Evolutionary conservation across 176 grass and related monocot species (phyloP).

Genomic region (Eleusine indica): DNA sequence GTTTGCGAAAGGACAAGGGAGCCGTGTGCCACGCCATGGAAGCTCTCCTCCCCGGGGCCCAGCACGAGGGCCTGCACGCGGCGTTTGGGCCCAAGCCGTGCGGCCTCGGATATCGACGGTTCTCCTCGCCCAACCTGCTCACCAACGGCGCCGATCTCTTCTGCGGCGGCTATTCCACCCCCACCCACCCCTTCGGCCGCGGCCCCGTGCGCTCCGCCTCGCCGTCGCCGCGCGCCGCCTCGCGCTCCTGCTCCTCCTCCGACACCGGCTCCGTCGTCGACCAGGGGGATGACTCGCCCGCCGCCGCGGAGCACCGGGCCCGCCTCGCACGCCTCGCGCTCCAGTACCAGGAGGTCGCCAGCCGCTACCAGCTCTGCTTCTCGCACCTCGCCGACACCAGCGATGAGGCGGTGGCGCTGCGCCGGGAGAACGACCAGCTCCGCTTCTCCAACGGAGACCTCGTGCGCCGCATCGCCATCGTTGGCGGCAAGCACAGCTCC

Average conservation of each 20-base stretch:
- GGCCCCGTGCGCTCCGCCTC: neutral
- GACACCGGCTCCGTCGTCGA: constrained; percentile 54
- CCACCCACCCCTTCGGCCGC: constrained; percentile 35
- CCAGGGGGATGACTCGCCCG: neutral
- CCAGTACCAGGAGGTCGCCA: constrained; percentile 67
- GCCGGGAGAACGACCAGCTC: constrained; percentile 63
- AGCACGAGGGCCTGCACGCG: constrained; percentile 46
- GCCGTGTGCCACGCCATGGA: constrained; percentile 44
- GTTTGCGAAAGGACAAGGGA: constrained; percentile 5
- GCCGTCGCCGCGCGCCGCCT: constrained; percentile 38
- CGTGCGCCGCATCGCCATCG: constrained; percentile 35
- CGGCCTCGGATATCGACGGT: constrained; percentile 36
- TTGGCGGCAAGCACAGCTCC: constrained; percentile 23
- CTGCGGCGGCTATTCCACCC: constrained; percentile 39
- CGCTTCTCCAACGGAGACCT: constrained; percentile 60
- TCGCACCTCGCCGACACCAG: constrained; percentile 69
- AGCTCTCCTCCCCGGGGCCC: constrained; percentile 41
- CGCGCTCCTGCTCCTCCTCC: constrained; percentile 48
- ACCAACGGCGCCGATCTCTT: constrained; percentile 50
- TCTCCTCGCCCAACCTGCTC: constrained; percentile 42
- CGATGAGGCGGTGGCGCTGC: constrained; percentile 64
- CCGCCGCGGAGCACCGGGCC: constrained; percentile 48
- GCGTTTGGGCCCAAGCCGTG: constrained; percentile 44
- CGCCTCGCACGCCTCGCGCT: constrained; percentile 68
- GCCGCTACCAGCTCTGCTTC: constrained; percentile 73